Percentiles rank a stretch among this genome's conserved stretches.
phyloP scores from a whole-genome alignment of 2,329 filamentous ascomycete genomes.

The Raffaelea arxii region DNA sequence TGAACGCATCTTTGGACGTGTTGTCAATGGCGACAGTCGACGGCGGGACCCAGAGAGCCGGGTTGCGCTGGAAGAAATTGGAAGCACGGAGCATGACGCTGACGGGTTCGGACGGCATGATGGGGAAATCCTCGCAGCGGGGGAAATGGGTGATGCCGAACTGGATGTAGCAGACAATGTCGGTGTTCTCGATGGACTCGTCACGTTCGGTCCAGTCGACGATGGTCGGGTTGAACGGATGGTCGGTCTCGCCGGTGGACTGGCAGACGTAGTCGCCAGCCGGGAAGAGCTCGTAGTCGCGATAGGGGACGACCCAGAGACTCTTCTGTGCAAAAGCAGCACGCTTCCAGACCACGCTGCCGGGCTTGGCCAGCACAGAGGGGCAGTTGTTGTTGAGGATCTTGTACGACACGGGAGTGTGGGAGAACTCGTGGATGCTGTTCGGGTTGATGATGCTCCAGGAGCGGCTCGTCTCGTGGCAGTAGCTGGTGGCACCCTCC shows the following conservation, averaged over 20 bases:
- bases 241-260: conserved; percentile 67
- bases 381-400: conserved; percentile 81
- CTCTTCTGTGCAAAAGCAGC: conserved; percentile 81
- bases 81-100: conserved; percentile 66
- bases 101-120: conserved; percentile 86
- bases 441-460: conserved; percentile 85
- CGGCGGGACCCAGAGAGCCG: conserved; percentile 70
- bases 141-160: conserved; percentile 36
- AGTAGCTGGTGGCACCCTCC: conserved; percentile 67
- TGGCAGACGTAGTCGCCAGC: conserved; percentile 83
- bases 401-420: conserved; percentile 81
- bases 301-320: conserved; percentile 79
- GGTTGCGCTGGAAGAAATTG: conserved; percentile 76
- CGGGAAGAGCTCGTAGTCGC: conserved; percentile 72
- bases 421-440: conserved; percentile 74
- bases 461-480: conserved; percentile 67
- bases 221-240: conserved; percentile 49
- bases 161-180: conserved; percentile 47
- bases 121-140: conserved; percentile 77
- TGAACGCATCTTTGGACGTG: conserved; percentile 8
- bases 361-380: conserved; percentile 66
- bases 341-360: conserved; percentile 80
- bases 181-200: conserved; percentile 27
- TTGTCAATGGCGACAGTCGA: conserved; percentile 24
- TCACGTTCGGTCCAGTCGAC: conserved; percentile 59